Base-by-base conservation (phyloP, 2,329 filamentous ascomycete species). In the Mycosphaerella sp. region DNA sequence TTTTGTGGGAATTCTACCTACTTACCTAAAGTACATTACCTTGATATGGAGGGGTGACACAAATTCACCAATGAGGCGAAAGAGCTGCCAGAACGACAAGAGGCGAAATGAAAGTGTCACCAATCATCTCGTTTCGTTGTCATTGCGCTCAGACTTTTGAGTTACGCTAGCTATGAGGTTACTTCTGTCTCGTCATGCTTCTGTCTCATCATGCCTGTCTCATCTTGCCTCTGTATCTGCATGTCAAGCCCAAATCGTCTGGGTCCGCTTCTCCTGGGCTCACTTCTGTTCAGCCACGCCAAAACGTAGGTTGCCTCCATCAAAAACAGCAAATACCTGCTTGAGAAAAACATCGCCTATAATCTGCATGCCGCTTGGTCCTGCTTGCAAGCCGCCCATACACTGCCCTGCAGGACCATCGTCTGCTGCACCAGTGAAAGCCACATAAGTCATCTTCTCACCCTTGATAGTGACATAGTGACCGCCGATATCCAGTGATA, bases 371-470 rank as follows among this genome's bases (percentile, higher is more conserved):
- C 71, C 69, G 12, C 71, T 46, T 9, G 70, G 1, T 75, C 72
- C 49, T 62, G 62, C 41, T 70, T 87, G 84, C 14, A 87, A 69
- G 59, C 82, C 84, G 53, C 83, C 84, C 59, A 84, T 86, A 72
- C 84, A 87, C 49, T 73, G 79, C 37, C 73, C 73, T 9, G 21
- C 25, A 18, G 25, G 32, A 9, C 51, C 51, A 16, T 47, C 51
- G 21, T 27, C 73, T 0, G 14, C 43, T n/a, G 18, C 27, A 35
- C 36, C 43, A 34, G 30, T 34, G 8, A 80, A 69, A 25, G 69
- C 60, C 1, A 76, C 73, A 58, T 81, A 84, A 58, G 74, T 76
- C 56, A 82, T 74, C 44, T 78, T 62, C 3, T 54, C 43, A 9
- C 67, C 64, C 25, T 65, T 61, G 48, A 69, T 47, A 13, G 52